These are phyloP conservation scores for Trichoderma koningiopsis DNA, from an alignment of 2,329 filamentous ascomycete genomes.

Conservation along the genomic window DNA sequence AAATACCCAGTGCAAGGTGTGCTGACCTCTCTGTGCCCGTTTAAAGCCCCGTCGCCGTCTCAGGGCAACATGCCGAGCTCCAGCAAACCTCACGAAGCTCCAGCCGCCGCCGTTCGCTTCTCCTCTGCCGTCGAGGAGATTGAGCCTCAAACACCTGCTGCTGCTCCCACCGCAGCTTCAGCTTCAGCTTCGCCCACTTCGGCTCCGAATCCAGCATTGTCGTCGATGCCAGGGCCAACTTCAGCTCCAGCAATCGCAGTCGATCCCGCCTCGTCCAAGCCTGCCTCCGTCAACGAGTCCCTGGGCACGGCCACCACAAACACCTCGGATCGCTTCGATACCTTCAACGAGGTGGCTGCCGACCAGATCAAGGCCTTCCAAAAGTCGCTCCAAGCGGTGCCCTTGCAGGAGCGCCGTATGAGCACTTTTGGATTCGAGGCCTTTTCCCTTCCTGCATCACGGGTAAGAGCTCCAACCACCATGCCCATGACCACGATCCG, in stretches of 20 bases:
- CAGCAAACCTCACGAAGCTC: constrained; percentile 32
- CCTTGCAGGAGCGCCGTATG: constrained; percentile 80
- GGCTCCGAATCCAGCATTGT: not conserved
- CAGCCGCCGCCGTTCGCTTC: constrained; percentile 66
- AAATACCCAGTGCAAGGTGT: not conserved
- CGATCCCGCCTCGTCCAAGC: not conserved
- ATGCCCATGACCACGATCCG: not conserved
- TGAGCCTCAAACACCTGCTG: constrained; percentile 32
- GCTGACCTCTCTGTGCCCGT: not conserved
- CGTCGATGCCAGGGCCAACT: not conserved
- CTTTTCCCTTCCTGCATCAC: constrained; percentile 80
- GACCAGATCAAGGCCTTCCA: constrained; percentile 74
- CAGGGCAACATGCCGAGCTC: constrained; percentile 12
- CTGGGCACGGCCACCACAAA: not conserved
- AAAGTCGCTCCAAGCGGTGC: constrained; percentile 69
- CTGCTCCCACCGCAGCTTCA: constrained; percentile 39
- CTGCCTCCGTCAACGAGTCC: constrained; percentile 38
- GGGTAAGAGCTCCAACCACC: constrained; percentile 60
- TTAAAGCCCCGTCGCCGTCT: not conserved
- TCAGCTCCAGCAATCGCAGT: no score
- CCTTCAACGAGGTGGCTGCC: constrained; percentile 49
- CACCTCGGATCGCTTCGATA: constrained; percentile 32
- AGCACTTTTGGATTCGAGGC: constrained; percentile 89
- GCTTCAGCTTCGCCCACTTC: not conserved
- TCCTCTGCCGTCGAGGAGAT: constrained; percentile 72